These are phyloP conservation scores for Agrocybe praecox DNA, from an alignment of 768 basidiomycete genomes.

Conservation along the genomic window DNA sequence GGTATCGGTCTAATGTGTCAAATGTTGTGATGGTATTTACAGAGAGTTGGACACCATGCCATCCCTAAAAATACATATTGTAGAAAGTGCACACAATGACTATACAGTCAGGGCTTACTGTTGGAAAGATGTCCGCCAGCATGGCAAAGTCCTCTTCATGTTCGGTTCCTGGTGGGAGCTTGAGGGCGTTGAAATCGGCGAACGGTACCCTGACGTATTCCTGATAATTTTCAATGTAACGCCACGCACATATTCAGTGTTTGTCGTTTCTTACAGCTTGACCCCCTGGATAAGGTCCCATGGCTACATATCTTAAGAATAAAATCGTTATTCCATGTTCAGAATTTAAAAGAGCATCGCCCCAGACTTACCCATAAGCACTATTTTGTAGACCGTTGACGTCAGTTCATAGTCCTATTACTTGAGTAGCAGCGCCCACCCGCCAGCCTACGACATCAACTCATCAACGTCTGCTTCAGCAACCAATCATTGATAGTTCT, in stretches of 20 bases:
- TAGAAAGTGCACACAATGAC: background rate
- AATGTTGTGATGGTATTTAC: constrained; percentile 21
- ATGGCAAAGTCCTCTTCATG: constrained; percentile 58
- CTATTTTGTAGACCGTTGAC: constrained; percentile 21
- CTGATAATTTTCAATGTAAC: constrained; percentile 19
- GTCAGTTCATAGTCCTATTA: background rate
- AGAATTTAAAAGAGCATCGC: background rate
- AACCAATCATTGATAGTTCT: background rate
- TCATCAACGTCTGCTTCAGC: background rate
- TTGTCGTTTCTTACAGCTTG: constrained; percentile 41
- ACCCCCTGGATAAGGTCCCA: constrained; percentile 58
- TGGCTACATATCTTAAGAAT: constrained; percentile 48
- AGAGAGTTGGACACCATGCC: constrained; percentile 54
- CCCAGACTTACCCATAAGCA: constrained; percentile 44
- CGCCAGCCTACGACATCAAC: constrained; percentile 40
- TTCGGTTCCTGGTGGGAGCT: constrained; percentile 52
- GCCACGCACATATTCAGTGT: background rate
- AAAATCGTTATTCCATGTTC: background rate
- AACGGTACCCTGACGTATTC: constrained; percentile 60
- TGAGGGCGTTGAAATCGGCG: constrained; percentile 58
- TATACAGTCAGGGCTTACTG: constrained; percentile 31
- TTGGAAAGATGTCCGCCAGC: constrained; percentile 59
- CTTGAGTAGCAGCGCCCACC: constrained; percentile 27
- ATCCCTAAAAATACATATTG: constrained; percentile 36
- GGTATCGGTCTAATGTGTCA: background rate